phyloP scores from a whole-genome alignment of 2,329 filamentous ascomycete species.

The Fusarium sp. region DNA sequence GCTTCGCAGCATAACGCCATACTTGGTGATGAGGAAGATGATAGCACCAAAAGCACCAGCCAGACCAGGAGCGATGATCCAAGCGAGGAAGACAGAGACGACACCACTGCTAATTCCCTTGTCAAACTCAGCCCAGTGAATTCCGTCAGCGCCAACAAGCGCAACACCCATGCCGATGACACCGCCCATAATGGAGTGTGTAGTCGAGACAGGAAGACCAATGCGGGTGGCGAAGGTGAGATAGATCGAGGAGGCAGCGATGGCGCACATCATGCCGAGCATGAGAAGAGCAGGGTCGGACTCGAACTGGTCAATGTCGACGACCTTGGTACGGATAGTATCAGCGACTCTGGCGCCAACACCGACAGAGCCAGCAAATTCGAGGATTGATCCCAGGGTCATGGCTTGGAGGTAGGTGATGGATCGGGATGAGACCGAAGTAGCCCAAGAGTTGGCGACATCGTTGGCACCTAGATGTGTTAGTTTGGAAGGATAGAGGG shows the following conservation, averaged over 20 bases:
- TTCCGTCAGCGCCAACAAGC: constrained; percentile 59
- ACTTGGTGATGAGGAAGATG: constrained; percentile 68
- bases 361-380: constrained; percentile 69
- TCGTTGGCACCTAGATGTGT: constrained; percentile 56
- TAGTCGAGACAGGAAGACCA: constrained; percentile 70
- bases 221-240: constrained; percentile 65
- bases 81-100: constrained; percentile 69
- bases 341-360: constrained; percentile 70
- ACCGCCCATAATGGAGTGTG: constrained; percentile 70
- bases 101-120: constrained; percentile 53
- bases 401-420: constrained; percentile 70
- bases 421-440: constrained; percentile 76
- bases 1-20: constrained; percentile 64
- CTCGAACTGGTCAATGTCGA: constrained; percentile 61
- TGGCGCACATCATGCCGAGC: constrained; percentile 69
- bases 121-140: constrained; percentile 65
- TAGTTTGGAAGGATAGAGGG: not conserved
- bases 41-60: constrained; percentile 65
- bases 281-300: constrained; percentile 65
- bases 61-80: constrained; percentile 69
- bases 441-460: constrained; percentile 83
- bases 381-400: constrained; percentile 67
- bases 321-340: constrained; percentile 71
- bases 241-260: constrained; percentile 64
- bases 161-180: constrained; percentile 71